Conservation (phyloP, 78 protist genomes). For the Anaeramoeba flamelloides region DNA sequence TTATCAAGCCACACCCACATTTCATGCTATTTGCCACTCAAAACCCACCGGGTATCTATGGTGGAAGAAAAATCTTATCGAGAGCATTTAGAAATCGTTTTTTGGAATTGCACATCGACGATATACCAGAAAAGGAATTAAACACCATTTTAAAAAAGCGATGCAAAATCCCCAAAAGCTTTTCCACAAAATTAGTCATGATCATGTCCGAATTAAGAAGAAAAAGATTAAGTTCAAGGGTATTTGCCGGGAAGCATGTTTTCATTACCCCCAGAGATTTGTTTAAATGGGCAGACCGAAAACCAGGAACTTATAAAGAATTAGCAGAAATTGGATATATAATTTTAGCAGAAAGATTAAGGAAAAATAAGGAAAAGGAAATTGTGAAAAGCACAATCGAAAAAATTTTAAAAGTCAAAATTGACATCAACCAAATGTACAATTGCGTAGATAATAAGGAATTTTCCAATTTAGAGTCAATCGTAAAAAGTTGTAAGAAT, state of each 20-base stretch:
- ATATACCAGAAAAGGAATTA: slow-evolving; percentile 75
- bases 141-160: slow-evolving; percentile 53
- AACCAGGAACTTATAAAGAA: slow-evolving; percentile 20
- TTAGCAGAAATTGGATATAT: slow-evolving; percentile 75
- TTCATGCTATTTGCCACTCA: slow-evolving; percentile 98
- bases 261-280: slow-evolving; percentile 93
- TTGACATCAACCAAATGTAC: slow-evolving; percentile 21
- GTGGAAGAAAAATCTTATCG: slow-evolving; percentile 82
- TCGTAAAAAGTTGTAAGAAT: neutral
- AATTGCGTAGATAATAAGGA: neutral
- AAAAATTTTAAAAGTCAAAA: slow-evolving; percentile 32
- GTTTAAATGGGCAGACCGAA: slow-evolving; percentile 90
- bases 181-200: slow-evolving; percentile 29
- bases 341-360: slow-evolving; percentile 77
- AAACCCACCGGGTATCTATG: slow-evolving; percentile 98
- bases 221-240: slow-evolving; percentile 24
- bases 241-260: slow-evolving; percentile 79
- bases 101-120: slow-evolving; percentile 83
- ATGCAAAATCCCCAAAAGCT: slow-evolving; percentile 59
- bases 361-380: slow-evolving; percentile 58
- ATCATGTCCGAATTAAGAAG: slow-evolving; percentile 28
- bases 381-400: slow-evolving; percentile 40
- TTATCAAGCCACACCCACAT: slow-evolving; percentile 75
- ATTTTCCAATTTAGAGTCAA: neutral
- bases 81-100: slow-evolving; percentile 89